Evolutionary conservation across 2,329 filamentous ascomycete species (phyloP).

Genomic region (Penicillium sp.): DNA sequence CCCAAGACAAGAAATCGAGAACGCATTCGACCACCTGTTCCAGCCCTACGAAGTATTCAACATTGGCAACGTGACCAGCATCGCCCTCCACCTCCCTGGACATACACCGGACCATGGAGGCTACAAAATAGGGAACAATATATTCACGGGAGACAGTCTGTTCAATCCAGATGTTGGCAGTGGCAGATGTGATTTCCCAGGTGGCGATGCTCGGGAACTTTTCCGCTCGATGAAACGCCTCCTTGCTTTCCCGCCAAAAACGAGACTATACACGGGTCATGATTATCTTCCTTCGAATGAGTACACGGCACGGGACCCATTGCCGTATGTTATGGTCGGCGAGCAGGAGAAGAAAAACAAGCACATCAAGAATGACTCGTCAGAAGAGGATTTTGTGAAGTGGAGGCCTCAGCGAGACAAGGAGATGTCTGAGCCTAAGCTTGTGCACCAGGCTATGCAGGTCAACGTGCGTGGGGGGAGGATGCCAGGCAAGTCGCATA

Average conservation of each 20-base stretch:
- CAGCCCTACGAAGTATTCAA: conserved; percentile 55
- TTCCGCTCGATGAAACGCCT: conserved; percentile 48
- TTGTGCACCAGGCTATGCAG: conserved; percentile 42
- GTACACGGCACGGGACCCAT: conserved; percentile 1
- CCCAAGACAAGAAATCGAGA: conserved; percentile 42
- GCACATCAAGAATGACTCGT: conserved; percentile 30
- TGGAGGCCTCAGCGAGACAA: conserved; percentile 34
- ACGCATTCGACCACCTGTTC: conserved; percentile 56
- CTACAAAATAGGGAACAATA: conserved; percentile 52
- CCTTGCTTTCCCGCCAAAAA: conserved; percentile 43
- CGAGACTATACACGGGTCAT: conserved; percentile 54
- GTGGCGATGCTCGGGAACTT: conserved; percentile 46
- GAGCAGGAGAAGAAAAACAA: conserved; percentile 39
- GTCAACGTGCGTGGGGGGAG: conserved; percentile 42
- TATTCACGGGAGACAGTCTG: conserved; percentile 55
- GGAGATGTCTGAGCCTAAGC: conserved; percentile 31
- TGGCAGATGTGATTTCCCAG: conserved; percentile 56
- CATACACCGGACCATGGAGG: conserved; percentile 63
- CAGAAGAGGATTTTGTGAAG: conserved; percentile 35
- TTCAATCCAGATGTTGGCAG: conserved; percentile 54
- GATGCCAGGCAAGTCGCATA: conserved; percentile 28
- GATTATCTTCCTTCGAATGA: conserved; percentile 46
- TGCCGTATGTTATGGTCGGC: conserved; percentile 36
- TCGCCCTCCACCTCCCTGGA: conserved; percentile 57
- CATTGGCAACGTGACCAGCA: conserved; percentile 50